These are phyloP conservation scores for Blastobotrys americana DNA, from an alignment of 805 yeast genomes.

Conservation along the genomic window DNA sequence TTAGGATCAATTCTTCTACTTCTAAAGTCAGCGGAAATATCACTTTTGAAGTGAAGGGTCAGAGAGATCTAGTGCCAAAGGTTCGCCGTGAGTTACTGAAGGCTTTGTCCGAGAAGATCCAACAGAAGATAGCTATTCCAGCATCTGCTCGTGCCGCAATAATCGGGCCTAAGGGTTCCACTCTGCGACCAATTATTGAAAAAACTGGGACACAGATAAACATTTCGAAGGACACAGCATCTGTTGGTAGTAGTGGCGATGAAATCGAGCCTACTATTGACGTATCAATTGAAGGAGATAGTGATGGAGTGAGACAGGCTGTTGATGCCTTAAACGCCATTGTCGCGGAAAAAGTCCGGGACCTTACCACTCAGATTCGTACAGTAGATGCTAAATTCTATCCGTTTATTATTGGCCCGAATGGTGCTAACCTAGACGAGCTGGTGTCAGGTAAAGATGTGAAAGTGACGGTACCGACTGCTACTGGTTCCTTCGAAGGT, in stretches of 20 bases:
- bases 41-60: slow-evolving; percentile 77
- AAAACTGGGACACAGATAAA: slow-evolving; percentile 63
- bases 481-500: not conserved
- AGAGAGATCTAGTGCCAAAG: slow-evolving; percentile 50
- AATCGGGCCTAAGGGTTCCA: slow-evolving; percentile 83
- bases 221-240: slow-evolving; percentile 36
- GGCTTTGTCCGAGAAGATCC: slow-evolving; percentile 69
- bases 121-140: slow-evolving; percentile 58
- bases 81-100: slow-evolving; percentile 74
- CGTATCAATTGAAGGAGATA: slow-evolving; percentile 73
- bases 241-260: slow-evolving; percentile 36
- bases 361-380: slow-evolving; percentile 19
- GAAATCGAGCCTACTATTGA: slow-evolving; percentile 56
- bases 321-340: slow-evolving; percentile 61
- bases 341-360: slow-evolving; percentile 65
- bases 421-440: slow-evolving; percentile 1
- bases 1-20: slow-evolving; percentile 75
- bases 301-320: slow-evolving; percentile 73
- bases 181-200: slow-evolving; percentile 69
- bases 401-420: slow-evolving; percentile 26
- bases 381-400: slow-evolving; percentile 20
- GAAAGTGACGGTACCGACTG: slow-evolving; percentile 1
- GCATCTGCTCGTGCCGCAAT: slow-evolving; percentile 66
- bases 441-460: slow-evolving; percentile 1
- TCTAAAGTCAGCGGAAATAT: slow-evolving; percentile 69